These are phyloP conservation scores for Calonectria honghensis DNA, from an alignment of 2,329 filamentous ascomycete genomes.

Conservation along the genomic window DNA sequence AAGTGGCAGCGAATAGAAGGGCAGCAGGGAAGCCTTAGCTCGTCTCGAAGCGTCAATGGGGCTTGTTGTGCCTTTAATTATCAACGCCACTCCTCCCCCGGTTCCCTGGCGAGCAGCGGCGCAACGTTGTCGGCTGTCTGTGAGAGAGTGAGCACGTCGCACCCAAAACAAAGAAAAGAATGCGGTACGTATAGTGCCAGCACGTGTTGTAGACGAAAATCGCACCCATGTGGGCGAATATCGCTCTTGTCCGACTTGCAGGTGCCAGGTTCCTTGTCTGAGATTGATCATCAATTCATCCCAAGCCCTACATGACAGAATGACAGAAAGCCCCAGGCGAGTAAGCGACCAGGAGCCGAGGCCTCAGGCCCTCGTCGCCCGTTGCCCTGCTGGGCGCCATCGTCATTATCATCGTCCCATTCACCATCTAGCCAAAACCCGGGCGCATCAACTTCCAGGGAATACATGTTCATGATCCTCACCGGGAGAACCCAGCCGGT, in stretches of 20 bases:
- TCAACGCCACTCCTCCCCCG: slow-evolving; percentile 41
- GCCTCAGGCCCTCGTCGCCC: slow-evolving; percentile 11
- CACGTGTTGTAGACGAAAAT: slow-evolving; percentile 29
- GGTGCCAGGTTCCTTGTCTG: slow-evolving; percentile 25
- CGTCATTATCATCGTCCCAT: background rate
- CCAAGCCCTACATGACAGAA: slow-evolving; percentile 11
- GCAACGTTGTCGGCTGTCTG: slow-evolving; percentile 30
- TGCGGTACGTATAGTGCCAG: background rate
- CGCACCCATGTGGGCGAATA: slow-evolving; percentile 17
- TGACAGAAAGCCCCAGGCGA: background rate
- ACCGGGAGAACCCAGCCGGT: slow-evolving; percentile 2
- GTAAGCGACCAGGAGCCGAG: background rate
- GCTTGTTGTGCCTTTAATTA: slow-evolving; percentile 56
- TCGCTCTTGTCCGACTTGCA: slow-evolving; percentile 21
- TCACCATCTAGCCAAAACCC: slow-evolving; percentile 28
- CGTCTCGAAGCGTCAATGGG: slow-evolving; percentile 53
- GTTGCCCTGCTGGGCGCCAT: background rate
- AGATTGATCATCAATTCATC: slow-evolving; percentile 24
- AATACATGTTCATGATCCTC: slow-evolving; percentile 11
- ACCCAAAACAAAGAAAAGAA: slow-evolving; percentile 20
- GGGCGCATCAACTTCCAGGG: slow-evolving; percentile 13
- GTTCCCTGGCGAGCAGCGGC: slow-evolving; percentile 30
- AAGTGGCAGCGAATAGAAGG: slow-evolving; percentile 47
- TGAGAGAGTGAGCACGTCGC: slow-evolving; percentile 26
- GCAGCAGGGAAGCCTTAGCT: slow-evolving; percentile 49